phyloP scores from a whole-genome alignment of 208 protist genomes.

The Acanthamoeba pearcei region DNA sequence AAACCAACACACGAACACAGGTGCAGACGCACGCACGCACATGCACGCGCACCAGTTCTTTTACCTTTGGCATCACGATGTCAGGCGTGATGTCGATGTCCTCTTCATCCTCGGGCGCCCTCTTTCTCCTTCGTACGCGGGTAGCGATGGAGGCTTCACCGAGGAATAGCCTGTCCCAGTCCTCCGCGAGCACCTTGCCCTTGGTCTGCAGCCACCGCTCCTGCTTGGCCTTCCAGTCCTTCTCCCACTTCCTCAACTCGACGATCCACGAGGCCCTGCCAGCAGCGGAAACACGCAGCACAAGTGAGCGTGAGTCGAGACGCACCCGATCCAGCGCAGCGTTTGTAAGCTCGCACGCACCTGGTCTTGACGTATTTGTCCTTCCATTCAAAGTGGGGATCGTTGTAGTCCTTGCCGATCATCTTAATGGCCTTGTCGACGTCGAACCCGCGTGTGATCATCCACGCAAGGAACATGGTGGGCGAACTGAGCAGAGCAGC shows the following conservation, averaged over 20 bases:
- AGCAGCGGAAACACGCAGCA: no score
- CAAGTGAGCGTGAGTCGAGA: no score
- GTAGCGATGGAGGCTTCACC: constrained; percentile 38
- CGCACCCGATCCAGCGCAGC: no score
- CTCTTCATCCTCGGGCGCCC: constrained; percentile 20
- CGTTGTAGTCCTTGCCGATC: constrained; percentile 51
- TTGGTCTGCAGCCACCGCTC: neutral
- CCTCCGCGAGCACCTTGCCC: constrained; percentile 8
- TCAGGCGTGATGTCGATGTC: neutral
- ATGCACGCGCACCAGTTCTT: neutral
- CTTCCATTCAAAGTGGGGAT: constrained; percentile 58
- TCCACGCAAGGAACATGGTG: constrained; percentile 67
- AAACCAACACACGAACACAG: neutral
- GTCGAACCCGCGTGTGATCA: constrained; percentile 46
- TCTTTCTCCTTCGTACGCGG: neutral
- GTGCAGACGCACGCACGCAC: no score
- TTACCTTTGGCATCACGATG: neutral
- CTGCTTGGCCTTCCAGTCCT: constrained; percentile 47
- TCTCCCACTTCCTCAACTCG: constrained; percentile 48
- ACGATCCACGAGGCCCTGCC: constrained; percentile 50
- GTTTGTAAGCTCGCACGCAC: neutral
- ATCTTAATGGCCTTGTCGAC: constrained; percentile 30
- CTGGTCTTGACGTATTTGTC: constrained; percentile 61
- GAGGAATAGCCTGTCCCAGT: neutral
- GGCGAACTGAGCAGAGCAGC: neutral